These are phyloP conservation scores for Candida sojae DNA, from an alignment of 1,139 yeast genomes.

Conservation along the genomic window DNA sequence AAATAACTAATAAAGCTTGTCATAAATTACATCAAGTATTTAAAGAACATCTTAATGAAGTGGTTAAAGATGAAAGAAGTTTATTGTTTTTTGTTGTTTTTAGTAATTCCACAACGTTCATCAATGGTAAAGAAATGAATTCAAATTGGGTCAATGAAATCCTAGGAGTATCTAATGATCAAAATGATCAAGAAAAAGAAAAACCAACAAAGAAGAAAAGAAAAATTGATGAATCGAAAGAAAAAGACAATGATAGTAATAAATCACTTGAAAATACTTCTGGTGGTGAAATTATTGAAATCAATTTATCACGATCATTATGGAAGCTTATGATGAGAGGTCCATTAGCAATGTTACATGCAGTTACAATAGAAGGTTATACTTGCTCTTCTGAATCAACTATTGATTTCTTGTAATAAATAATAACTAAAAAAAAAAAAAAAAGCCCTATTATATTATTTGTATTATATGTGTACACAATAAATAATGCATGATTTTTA, in stretches of 20 bases:
- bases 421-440: too few relatives aligned
- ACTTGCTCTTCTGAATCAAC: conserved; percentile 15
- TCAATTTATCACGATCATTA: conserved; percentile 30
- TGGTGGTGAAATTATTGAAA: conserved; percentile 38
- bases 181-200: background rate
- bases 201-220: conserved; percentile 3
- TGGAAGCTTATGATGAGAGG: conserved; percentile 36
- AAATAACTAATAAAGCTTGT: conserved; percentile 27
- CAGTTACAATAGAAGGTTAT: conserved; percentile 32
- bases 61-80: conserved; percentile 23
- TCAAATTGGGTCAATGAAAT: conserved; percentile 36
- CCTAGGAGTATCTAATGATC: conserved; percentile 15
- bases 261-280: conserved; percentile 12
- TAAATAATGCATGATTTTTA: background rate
- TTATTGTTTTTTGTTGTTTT: conserved; percentile 28
- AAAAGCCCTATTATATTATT: background rate
- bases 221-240: conserved; percentile 4
- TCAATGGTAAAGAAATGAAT: conserved; percentile 41
- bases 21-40: conserved; percentile 28
- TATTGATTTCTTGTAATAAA: conserved; percentile 6
- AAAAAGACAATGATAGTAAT: conserved; percentile 12
- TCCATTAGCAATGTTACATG: conserved; percentile 26
- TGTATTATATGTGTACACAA: background rate
- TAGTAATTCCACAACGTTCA: conserved; percentile 27
- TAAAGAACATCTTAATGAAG: conserved; percentile 22